Base-by-base conservation (phyloP, 305 asterid species). In the Ilex paraguariensis region DNA sequence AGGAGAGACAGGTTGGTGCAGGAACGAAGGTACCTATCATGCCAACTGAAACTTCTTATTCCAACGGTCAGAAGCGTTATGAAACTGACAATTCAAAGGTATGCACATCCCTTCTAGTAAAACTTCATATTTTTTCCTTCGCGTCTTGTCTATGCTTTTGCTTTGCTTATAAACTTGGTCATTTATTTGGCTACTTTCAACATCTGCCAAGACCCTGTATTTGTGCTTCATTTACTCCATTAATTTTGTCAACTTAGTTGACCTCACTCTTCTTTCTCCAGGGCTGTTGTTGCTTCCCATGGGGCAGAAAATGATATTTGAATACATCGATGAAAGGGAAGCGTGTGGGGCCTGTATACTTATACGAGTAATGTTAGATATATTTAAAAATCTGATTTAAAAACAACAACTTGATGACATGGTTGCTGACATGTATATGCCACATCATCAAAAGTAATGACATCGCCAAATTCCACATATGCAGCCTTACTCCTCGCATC, bases 281-380 rank as follows among this genome's bases (percentile, higher is more conserved):
- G 97, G 75, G 87, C 50, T 89, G 97, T 66, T 60, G 81, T 54
- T 89, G 94, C 87, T 83, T 87, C 31, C 82, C 91, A 4, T 87
- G 95, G 92, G 71, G 83, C 42, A 80, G 73, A 69, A 68, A 86
- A 70, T 84, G 71, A 81, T 71, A 52, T 52, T 14, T 1, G 10
- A 28, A 65, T 48, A 16, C 53, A 52, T 46, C 59, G 53, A 52
- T 13, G 60, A 42, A 56, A 33, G 16, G 48, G n/a, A 15, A 14
- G 62, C 61, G 42, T n/a, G 56, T 14, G 1, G 56, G 56, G 56
- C 28, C 1, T 36, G 42, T 36, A 36, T 36, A 36, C 42, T 36
- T 21, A 21, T 21, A 21, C 1, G 28, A 21, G 28, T 21, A 21
- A 1, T 21, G 28, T 21, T 21, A 21, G 1, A 21, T 21, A 2